Percentiles rank a stretch among this genome's conserved stretches.
phyloP scores from a whole-genome alignment of 2,329 filamentous ascomycete species.

The Colletotrichum gloeosporioides region DNA sequence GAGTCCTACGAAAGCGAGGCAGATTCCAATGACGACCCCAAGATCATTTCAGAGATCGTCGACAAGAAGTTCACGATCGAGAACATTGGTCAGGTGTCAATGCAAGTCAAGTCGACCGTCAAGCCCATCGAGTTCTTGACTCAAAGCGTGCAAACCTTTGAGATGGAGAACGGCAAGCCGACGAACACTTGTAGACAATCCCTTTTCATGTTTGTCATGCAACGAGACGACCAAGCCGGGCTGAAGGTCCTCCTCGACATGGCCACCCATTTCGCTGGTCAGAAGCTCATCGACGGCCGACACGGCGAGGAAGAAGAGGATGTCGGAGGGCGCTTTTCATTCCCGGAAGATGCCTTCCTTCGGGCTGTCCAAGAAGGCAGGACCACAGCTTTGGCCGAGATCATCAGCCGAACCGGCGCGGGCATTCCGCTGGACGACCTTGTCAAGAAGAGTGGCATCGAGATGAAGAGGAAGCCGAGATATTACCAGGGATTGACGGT shows the following conservation, averaged over 20 bases:
- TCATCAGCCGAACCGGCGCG: conserved; percentile 71
- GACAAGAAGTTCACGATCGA: conserved; percentile 77
- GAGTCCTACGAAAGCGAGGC: conserved; percentile 36
- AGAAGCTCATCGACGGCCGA: conserved; percentile 31
- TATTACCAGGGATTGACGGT: conserved; percentile 82
- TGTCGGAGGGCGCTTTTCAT: conserved; percentile 36
- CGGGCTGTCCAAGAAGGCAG: conserved; percentile 53
- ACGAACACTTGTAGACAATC: conserved; percentile 22
- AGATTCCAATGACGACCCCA: conserved; percentile 41
- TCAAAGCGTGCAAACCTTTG: conserved; percentile 39
- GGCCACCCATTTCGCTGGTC: conserved; percentile 47
- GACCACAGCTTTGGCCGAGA: conserved; percentile 62
- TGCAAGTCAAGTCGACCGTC: conserved; percentile 69
- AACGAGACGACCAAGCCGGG: conserved; percentile 56
- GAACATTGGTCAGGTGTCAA: conserved; percentile 72
- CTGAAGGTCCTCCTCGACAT: conserved; percentile 65
- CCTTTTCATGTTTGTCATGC: conserved; percentile 53
- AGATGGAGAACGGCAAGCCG: conserved; percentile 32
- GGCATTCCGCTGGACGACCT: conserved; percentile 73
- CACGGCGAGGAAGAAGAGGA: conserved; percentile 38
- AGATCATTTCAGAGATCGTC: conserved; percentile 59
- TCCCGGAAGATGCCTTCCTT: conserved; percentile 47
- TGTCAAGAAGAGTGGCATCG: conserved; percentile 68
- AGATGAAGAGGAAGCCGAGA: conserved; percentile 67
- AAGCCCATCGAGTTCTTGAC: conserved; percentile 60